phyloP scores from a whole-genome alignment of 176 grass and related monocot species.

The Canna indica region DNA sequence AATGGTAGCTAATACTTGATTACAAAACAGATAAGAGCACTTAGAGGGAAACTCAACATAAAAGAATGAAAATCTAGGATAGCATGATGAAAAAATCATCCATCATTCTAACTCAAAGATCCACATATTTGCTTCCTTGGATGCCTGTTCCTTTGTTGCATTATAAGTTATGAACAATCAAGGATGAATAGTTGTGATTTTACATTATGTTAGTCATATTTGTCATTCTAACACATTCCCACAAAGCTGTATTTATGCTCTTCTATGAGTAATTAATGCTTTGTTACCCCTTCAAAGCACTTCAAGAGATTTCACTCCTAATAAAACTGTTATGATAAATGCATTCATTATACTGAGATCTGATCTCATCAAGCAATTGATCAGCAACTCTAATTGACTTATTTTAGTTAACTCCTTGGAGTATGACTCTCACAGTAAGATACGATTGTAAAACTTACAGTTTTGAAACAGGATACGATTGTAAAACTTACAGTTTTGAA shows the following conservation, averaged over 20 bases:
- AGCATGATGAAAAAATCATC: not conserved
- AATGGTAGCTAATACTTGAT: not conserved
- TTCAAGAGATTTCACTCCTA: not conserved
- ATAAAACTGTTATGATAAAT: not conserved
- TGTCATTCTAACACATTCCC: not conserved
- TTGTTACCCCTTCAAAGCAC: not conserved
- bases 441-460: not conserved
- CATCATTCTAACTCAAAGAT: not conserved
- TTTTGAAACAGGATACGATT: not conserved
- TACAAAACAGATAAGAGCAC: not conserved
- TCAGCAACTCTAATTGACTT: not conserved
- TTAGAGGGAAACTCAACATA: not conserved
- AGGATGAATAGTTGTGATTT: not conserved
- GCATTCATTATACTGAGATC: not conserved
- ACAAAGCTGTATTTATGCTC: too few relatives aligned
- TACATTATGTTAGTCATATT: not conserved
- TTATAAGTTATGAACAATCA: not conserved
- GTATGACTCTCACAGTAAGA: not conserved
- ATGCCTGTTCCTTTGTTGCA: not conserved
- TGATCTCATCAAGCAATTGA: too few relatives aligned
- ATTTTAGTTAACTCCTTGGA: not conserved
- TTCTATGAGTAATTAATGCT: not conserved
- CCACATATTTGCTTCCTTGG: not conserved
- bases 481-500: not conserved
- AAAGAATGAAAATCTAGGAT: not conserved